Evolutionary conservation across 495 filamentous ascomycete species (phyloP), one percentile per base, ranked within the genome.

Genomic region (Penicillium steckii): DNA sequence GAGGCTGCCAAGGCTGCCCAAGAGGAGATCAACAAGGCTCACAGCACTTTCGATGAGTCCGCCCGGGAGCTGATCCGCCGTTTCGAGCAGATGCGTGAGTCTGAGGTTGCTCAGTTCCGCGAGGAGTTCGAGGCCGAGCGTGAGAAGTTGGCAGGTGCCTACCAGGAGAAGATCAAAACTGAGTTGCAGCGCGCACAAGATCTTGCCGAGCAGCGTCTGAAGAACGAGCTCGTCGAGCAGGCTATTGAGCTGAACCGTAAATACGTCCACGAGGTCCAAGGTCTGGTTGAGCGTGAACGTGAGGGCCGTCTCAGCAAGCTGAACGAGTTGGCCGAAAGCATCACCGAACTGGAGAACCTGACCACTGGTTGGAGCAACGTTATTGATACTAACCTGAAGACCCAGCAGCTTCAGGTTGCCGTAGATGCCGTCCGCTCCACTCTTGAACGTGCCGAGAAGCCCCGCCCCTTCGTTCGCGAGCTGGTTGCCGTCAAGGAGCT

Each of bases 401-500:
- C 95, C 4, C 94, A 98, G 72, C 89, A 97, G 67, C 83, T 97
- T 13, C 88, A 94, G 64, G 90, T 97, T 32, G 94, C 94, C 3
- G 87, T 97, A 23, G 95, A 98, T 58, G 90, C 93, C 30, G 90
- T 98, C 5, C 87, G 89, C 33, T 82, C 88, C 54, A 85, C 84
- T 41, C 83, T 96, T 18, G 86, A 90, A 65, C 85, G 85, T 40
- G 74, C 85, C 12, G 77, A 85, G 40, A 80, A 82, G 52, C 85
- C 93, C 32, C 81, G 84, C 19, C 94, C 94, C 0, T 98, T 98
- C 68, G 76, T 95, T 55, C 82, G 82, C 44, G 94, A 98, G 71
- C 81, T 98, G 3, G 90, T 93, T 15, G 94, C 95, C 22, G 79
- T 98, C 37, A 97, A 97, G 74, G 91, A 96, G 69, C 85, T 95